Evolutionary conservation across 2,329 filamentous ascomycete species (phyloP).

Genomic region (Knufia fluminis): DNA sequence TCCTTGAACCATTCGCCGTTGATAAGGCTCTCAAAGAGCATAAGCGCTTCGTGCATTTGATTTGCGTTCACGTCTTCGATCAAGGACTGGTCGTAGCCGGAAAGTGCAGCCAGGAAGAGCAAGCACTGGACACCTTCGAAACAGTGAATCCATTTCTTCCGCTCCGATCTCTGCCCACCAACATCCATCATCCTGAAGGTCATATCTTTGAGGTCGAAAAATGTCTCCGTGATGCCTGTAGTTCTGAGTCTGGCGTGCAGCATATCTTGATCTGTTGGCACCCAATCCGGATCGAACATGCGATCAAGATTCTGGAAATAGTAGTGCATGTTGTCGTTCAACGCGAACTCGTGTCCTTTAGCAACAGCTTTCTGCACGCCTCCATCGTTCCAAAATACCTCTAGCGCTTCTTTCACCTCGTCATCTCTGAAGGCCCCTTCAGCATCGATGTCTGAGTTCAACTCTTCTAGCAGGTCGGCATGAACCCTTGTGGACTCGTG

Average conservation of each 20-base stretch:
- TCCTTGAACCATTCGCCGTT: conserved; percentile 81
- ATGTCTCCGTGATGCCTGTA: conserved; percentile 90
- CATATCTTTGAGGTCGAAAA: conserved; percentile 83
- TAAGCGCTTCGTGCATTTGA: conserved; percentile 83
- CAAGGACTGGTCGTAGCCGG: conserved; percentile 90
- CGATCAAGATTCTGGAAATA: conserved; percentile 70
- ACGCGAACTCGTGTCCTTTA: conserved; percentile 90
- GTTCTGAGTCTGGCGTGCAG: conserved; percentile 82
- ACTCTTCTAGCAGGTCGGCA: conserved; percentile 65
- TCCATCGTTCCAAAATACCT: conserved; percentile 69
- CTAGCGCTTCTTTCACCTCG: conserved; percentile 63
- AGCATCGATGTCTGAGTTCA: conserved; percentile 66
- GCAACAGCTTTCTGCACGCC: conserved; percentile 81
- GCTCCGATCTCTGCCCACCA: conserved; percentile 81
- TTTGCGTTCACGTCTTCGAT: conserved; percentile 95
- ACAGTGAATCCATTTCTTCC: conserved; percentile 96
- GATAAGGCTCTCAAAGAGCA: conserved; percentile 78
- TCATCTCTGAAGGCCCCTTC: conserved; percentile 66
- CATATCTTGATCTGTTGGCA: conserved; percentile 90
- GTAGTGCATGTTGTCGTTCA: conserved; percentile 94
- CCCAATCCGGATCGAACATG: conserved; percentile 65
- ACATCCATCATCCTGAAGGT: conserved; percentile 98
- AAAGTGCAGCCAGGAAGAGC: conserved; percentile 88
- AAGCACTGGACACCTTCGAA: conserved; percentile 91
- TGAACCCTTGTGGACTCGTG: conserved; percentile 70